Percentiles rank a stretch among this genome's conserved stretches.
Evolutionary conservation across 345 rosid species (phyloP).

Genomic region (Lepidium sativum): DNA sequence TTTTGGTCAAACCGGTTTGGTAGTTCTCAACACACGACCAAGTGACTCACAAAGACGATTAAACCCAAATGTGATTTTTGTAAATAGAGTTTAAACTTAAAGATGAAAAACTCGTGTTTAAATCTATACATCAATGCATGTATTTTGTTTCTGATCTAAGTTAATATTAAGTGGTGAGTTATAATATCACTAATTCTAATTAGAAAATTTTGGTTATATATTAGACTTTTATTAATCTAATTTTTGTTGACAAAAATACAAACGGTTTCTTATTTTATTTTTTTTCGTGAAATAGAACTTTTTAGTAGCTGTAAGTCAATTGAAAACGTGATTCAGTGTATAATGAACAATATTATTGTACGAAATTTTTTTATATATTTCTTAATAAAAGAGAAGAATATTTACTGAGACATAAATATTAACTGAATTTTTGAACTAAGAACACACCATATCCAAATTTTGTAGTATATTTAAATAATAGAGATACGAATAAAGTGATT

Average conservation of each 20-base stretch:
- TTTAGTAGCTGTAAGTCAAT: neutral
- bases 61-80: neutral
- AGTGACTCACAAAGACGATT: neutral
- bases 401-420: too few species aligned
- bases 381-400: too few species aligned
- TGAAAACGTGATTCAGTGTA: neutral
- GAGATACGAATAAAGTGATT: neutral
- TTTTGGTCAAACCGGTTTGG: slow-evolving; percentile 15
- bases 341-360: neutral
- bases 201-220: too few species aligned
- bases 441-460: neutral
- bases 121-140: neutral
- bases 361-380: too few species aligned
- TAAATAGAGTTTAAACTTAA: neutral
- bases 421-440: neutral
- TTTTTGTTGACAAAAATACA: too few species aligned
- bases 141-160: too few species aligned
- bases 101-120: neutral
- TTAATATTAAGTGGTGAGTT: too few species aligned
- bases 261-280: too few species aligned
- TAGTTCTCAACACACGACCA: slow-evolving; percentile 8
- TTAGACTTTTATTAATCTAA: too few species aligned
- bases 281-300: too few species aligned
- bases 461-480: neutral
- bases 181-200: too few species aligned